phyloP scores from a whole-genome alignment of 2,329 filamentous ascomycete genomes.

The Berkeleyomyces rouxiae region DNA sequence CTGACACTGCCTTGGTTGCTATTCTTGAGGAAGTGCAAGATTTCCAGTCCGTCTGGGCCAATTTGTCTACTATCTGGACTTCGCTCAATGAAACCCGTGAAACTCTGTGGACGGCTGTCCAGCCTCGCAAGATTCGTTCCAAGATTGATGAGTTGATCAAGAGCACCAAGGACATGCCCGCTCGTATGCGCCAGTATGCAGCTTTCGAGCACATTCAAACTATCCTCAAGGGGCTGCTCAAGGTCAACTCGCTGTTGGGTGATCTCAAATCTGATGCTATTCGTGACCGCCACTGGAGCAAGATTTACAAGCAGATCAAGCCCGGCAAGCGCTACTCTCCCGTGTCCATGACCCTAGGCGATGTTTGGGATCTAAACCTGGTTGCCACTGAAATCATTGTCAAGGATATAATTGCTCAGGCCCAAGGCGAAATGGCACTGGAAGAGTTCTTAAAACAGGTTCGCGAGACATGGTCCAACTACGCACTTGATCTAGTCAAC shows the following conservation, averaged over 20 bases:
- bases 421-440: conserved; percentile 92
- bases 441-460: conserved; percentile 96
- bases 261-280: conserved; percentile 96
- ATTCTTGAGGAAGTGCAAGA: conserved; percentile 94
- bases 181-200: conserved; percentile 95
- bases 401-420: conserved; percentile 83
- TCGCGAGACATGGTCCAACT: conserved; percentile 91
- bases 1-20: conserved; percentile 65
- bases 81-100: conserved; percentile 88
- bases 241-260: conserved; percentile 72
- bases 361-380: conserved; percentile 95
- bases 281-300: conserved; percentile 89
- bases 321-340: conserved; percentile 88
- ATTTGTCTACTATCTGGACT: conserved; percentile 88
- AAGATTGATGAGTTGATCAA: conserved; percentile 86
- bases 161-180: conserved; percentile 98
- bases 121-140: conserved; percentile 79
- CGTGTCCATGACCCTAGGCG: conserved; percentile 87
- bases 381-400: conserved; percentile 75
- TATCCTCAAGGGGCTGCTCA: conserved; percentile 72
- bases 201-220: conserved; percentile 98
- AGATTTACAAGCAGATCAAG: conserved; percentile 91
- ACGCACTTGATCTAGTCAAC: conserved; percentile 81
- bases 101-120: conserved; percentile 83
- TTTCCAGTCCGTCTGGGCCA: conserved; percentile 97